Evolutionary conservation across 331 rosid genomes (phyloP).

Genomic region (Quercus phellos): DNA sequence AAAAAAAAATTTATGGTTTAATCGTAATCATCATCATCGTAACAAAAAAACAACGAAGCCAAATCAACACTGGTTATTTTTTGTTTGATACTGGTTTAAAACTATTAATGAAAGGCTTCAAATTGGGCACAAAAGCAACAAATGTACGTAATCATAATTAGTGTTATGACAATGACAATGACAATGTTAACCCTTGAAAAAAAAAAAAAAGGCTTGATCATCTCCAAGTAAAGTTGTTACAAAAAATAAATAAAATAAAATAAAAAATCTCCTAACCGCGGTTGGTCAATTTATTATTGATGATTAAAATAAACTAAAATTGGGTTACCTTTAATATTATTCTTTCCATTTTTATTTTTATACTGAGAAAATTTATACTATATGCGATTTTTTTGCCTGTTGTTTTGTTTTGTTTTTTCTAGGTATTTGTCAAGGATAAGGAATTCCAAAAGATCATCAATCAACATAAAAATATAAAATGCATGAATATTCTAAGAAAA

Average conservation of each 20-base stretch:
- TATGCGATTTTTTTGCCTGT: background rate
- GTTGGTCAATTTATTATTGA: background rate
- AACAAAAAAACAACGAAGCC: too few species aligned
- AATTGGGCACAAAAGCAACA: too few species aligned
- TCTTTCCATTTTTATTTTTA: background rate
- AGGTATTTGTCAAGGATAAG: background rate
- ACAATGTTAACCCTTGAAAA: too few species aligned
- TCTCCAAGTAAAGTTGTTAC: background rate
- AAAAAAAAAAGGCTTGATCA: too few species aligned
- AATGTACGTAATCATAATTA: too few species aligned
- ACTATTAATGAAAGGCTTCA: too few species aligned
- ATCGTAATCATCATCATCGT: too few species aligned
- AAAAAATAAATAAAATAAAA: background rate
- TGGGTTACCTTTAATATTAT: background rate
- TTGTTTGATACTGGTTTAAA: too few species aligned
- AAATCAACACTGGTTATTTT: too few species aligned
- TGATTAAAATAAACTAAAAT: background rate
- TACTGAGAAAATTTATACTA: background rate
- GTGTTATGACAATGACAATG: too few species aligned
- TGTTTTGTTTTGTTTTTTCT: background rate
- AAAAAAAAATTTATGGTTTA: too few species aligned
- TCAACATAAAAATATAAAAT: background rate
- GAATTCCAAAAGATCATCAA: background rate
- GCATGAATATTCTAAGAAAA: background rate
- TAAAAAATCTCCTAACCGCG: background rate